Evolutionary conservation across 345 rosid species (phyloP), one percentile per base, ranked within the genome.

Genomic region (Ailanthus altissimus): DNA sequence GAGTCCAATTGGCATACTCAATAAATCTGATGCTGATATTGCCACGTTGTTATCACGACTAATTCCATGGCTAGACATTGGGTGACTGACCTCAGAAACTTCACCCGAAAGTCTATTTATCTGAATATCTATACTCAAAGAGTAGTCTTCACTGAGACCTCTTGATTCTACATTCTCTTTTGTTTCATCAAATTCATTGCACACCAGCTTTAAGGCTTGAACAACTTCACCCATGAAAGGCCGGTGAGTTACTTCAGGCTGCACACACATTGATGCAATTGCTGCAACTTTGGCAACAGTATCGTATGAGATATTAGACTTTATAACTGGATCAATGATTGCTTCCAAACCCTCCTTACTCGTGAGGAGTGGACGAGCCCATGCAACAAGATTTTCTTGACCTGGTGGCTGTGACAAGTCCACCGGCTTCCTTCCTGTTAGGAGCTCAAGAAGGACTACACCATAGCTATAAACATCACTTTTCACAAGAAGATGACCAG

Each of bases 381-480:
- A 89, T 5, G 83, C 76, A 23, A 89, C 96, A 0, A 91, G 92
- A 75, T 88, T 89, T 81, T 91, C 93, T 80, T 89, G 92, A 56
- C 93, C 96, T 8, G 86, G 84, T 28, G 90, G 90, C 78, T 86
- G 92, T 5, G 89, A 85, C 57, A 91, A 80, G 83, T 91, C 93
- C 70, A 91, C 92, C 0, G 95, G 93, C 79, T 91, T 89, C 79
- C 87, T 81, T 28, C 93, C 91, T 0, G 93, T 89, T 63, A 91
- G 79, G 59, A 91, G 93, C 81, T 91, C 96, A 25, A 91, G 92
- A 64, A 91, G 90, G 80, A 91, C 96, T 32, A 91, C 93, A 12
- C 95, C 95, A 25, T 89, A 91, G 82, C 96, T 91, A 74, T 91
- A 91, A 28, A 91, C 95, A 49, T 89, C 90, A 76, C 93, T 91